phyloP scores from a whole-genome alignment of 306 rosid species.

The Rosa rugosa region DNA sequence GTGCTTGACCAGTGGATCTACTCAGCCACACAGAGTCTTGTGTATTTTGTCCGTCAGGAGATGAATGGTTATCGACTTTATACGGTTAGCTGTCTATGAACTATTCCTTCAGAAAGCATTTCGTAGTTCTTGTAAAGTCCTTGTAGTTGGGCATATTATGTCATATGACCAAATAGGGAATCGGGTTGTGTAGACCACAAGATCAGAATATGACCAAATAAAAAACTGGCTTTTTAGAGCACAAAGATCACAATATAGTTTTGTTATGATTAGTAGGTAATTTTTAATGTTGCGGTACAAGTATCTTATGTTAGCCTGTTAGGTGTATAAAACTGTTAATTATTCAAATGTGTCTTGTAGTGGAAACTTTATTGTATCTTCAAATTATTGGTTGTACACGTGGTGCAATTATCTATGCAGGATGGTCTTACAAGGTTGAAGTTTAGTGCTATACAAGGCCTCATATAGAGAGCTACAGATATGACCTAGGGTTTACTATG shows the following conservation, averaged over 20 bases:
- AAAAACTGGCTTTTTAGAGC: too few relatives aligned
- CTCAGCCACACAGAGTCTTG: slow-evolving; percentile 93
- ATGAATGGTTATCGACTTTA: slow-evolving; percentile 91
- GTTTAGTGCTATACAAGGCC: too few relatives aligned
- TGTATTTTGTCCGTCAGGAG: slow-evolving; percentile 86
- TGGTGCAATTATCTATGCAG: too few relatives aligned
- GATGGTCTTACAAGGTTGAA: too few relatives aligned
- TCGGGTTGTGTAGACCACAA: neutral
- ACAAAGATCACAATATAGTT: too few relatives aligned
- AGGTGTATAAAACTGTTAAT: neutral
- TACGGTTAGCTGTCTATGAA: slow-evolving; percentile 49
- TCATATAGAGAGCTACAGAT: too few relatives aligned
- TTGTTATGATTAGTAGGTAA: neutral
- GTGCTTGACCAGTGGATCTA: slow-evolving; percentile 98
- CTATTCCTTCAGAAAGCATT: neutral
- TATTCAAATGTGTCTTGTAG: too few relatives aligned
- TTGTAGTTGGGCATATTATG: neutral
- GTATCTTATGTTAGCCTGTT: neutral
- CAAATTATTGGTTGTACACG: too few relatives aligned
- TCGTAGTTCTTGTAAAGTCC: neutral
- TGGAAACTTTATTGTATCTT: too few relatives aligned
- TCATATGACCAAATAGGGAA: neutral
- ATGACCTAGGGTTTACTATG: too few relatives aligned
- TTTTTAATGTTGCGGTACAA: neutral
- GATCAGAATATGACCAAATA: neutral